Evolutionary conservation across 2,329 filamentous ascomycete species (phyloP).

Genomic region (Botrytis aclada): DNA sequence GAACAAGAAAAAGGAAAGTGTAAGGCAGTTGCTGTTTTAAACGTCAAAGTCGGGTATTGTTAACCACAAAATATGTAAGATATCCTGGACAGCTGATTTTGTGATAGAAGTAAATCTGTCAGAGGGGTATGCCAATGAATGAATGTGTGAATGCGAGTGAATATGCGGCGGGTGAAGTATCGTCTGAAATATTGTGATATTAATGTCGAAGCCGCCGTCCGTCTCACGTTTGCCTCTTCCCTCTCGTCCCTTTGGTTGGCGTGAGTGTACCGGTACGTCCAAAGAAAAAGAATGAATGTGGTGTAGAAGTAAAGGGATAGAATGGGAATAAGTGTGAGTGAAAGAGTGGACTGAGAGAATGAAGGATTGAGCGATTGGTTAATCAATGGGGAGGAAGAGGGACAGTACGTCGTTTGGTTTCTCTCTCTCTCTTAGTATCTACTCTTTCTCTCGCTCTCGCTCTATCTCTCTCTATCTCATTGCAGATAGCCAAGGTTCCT

Average conservation of each 20-base stretch:
- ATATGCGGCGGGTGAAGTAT: background rate
- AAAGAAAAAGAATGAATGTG: conserved; percentile 3
- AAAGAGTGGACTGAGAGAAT: background rate
- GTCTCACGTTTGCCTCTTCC: background rate
- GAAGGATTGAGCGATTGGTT: background rate
- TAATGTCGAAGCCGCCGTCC: background rate
- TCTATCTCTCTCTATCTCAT: background rate
- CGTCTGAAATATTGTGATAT: background rate
- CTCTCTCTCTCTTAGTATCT: background rate
- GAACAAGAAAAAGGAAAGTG: conserved; percentile 10
- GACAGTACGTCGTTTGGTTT: background rate
- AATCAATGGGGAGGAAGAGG: background rate
- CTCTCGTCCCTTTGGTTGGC: background rate
- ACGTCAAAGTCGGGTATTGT: conserved; percentile 2
- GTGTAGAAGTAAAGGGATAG: background rate
- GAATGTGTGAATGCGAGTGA: background rate
- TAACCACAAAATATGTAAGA: conserved; percentile 5
- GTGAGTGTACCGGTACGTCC: background rate
- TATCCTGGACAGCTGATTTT: background rate
- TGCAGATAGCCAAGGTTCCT: background rate
- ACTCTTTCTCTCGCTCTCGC: background rate
- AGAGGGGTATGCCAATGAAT: conserved; percentile 5
- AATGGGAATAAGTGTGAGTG: background rate
- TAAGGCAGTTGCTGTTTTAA: conserved; percentile 3
- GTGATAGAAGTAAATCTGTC: background rate